These are phyloP conservation scores for Skeletonema tropicum DNA, from an alignment of 108 stramenopile species.

Conservation along the genomic window DNA sequence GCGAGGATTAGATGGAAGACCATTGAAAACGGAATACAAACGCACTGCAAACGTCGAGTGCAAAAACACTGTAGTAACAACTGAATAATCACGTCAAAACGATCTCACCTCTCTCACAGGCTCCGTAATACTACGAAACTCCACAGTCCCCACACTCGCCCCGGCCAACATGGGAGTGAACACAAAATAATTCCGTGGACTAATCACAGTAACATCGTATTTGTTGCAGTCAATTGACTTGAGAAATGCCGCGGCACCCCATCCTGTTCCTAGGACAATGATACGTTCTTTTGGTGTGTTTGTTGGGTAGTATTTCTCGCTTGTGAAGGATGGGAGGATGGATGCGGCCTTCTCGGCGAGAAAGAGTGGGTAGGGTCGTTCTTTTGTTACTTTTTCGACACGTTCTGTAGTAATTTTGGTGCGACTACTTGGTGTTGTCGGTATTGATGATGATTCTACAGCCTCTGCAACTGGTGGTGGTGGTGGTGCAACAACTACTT, in stretches of 20 bases:
- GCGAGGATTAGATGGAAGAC: background rate
- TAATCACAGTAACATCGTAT: conserved; percentile 90
- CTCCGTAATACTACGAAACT: conserved; percentile 90
- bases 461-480: background rate
- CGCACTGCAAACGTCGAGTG: conserved; percentile 7
- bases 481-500: too few relatives aligned
- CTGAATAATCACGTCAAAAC: background rate
- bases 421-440: background rate
- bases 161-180: conserved; percentile 98
- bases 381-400: conserved; percentile 63
- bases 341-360: conserved; percentile 83
- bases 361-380: conserved; percentile 82
- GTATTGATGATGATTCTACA: background rate
- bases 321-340: conserved; percentile 29
- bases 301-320: background rate
- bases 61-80: background rate
- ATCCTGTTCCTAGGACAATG: conserved; percentile 93
- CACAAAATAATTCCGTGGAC: conserved; percentile 92
- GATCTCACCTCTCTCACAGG: conserved; percentile 83
- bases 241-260: conserved; percentile 90
- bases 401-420: conserved; percentile 15
- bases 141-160: conserved; percentile 92
- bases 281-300: conserved; percentile 64
- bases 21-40: background rate
- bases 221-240: conserved; percentile 81